phyloP scores from a whole-genome alignment of 306 rosid species.

The Delonix regia region DNA sequence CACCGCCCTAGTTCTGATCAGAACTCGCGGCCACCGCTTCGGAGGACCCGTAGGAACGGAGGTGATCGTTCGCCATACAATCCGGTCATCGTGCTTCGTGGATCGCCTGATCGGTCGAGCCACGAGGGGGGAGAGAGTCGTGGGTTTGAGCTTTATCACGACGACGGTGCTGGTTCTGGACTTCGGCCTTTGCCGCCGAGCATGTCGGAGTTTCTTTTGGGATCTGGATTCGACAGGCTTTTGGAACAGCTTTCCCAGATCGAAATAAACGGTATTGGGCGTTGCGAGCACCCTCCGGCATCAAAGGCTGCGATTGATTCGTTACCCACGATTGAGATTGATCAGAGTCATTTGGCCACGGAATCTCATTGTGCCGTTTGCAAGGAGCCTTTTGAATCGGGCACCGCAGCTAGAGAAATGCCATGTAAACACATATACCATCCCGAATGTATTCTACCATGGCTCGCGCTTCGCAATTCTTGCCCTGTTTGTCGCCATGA shows the following conservation, averaged over 20 bases:
- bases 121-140: constrained; percentile 46
- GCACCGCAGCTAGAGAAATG: constrained; percentile 64
- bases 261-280: constrained; percentile 62
- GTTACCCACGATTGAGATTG: constrained; percentile 69
- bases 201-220: constrained; percentile 81
- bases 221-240: constrained; percentile 82
- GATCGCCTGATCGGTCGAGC: constrained; percentile 30
- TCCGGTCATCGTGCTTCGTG: constrained; percentile 80
- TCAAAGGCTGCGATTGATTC: constrained; percentile 78
- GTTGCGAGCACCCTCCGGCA: constrained; percentile 73
- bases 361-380: constrained; percentile 84
- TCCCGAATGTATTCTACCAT: constrained; percentile 77
- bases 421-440: constrained; percentile 90
- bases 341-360: constrained; percentile 36
- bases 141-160: constrained; percentile 75
- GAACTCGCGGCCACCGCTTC: constrained; percentile 40
- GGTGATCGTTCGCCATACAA: constrained; percentile 70
- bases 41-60: constrained; percentile 59
- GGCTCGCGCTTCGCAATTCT: constrained; percentile 80
- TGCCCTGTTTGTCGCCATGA: constrained; percentile 92
- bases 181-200: constrained; percentile 75
- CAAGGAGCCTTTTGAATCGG: constrained; percentile 65
- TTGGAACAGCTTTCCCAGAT: constrained; percentile 76
- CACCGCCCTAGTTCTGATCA: constrained; percentile 41
- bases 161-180: constrained; percentile 76